phyloP scores from a whole-genome alignment of 2,329 filamentous ascomycete species.

The Conoideocrella luteorostrata region DNA sequence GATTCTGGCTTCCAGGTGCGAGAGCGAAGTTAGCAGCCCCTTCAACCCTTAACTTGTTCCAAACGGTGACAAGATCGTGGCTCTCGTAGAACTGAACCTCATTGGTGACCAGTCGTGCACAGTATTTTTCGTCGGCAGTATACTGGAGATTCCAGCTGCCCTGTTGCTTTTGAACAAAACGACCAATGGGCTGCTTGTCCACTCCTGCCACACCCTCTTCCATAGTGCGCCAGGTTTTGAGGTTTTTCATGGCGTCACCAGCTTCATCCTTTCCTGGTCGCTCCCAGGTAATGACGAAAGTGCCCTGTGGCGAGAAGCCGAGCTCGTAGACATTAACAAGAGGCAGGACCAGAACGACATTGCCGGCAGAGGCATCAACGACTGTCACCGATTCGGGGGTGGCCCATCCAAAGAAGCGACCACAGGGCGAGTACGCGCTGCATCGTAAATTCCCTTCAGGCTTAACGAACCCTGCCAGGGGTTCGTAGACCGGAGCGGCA shows the following conservation, averaged over 20 bases:
- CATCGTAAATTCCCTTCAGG: constrained; percentile 93
- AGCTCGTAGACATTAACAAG: constrained; percentile 87
- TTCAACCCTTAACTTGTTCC: constrained; percentile 93
- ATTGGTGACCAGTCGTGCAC: constrained; percentile 89
- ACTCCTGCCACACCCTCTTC: constrained; percentile 57
- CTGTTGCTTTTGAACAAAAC: constrained; percentile 93
- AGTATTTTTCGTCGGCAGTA: constrained; percentile 86
- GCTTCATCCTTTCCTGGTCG: constrained; percentile 86
- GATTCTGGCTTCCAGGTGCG: constrained; percentile 73
- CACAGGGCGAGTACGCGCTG: constrained; percentile 91
- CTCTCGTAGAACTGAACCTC: constrained; percentile 97
- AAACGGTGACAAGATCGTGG: constrained; percentile 75
- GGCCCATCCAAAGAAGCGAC: constrained; percentile 93
- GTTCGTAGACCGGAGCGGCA: constrained; percentile 80
- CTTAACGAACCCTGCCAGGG: constrained; percentile 74
- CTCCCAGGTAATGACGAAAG: constrained; percentile 95
- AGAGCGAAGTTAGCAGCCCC: constrained; percentile 85
- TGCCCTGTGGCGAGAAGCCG: constrained; percentile 86
- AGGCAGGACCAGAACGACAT: constrained; percentile 66
- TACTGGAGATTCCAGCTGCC: constrained; percentile 97
- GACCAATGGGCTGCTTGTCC: constrained; percentile 70
- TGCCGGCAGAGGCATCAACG: constrained; percentile 71
- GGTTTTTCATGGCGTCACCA: constrained; percentile 89
- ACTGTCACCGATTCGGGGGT: constrained; percentile 81
- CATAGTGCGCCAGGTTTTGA: constrained; percentile 90